A percentile compares a stretch with the other conserved stretches of the same genome.
Evolutionary conservation across 306 rosid genomes (phyloP).

Genomic region (Ceratonia siliqua): DNA sequence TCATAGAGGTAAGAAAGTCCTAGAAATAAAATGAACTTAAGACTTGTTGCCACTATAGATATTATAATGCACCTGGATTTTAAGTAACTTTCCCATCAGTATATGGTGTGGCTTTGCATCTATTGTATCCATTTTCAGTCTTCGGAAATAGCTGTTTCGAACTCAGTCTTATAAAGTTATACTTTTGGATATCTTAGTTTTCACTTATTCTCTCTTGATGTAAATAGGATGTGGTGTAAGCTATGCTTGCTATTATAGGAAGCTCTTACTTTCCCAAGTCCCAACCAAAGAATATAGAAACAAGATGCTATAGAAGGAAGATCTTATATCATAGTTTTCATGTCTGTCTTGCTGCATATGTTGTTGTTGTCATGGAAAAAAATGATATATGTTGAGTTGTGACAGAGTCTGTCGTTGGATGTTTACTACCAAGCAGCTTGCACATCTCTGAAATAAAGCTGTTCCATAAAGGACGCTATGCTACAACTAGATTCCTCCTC

Average conservation of each 20-base stretch:
- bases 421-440: neutral
- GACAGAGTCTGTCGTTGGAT: neutral
- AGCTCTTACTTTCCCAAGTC: neutral
- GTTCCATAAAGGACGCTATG: neutral
- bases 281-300: neutral
- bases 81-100: neutral
- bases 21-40: neutral
- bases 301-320: slow-evolving; percentile 1
- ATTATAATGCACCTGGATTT: neutral
- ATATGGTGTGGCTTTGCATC: neutral
- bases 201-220: neutral
- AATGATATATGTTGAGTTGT: too few relatives aligned
- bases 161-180: neutral
- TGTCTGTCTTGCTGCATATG: too few relatives aligned
- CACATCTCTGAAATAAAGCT: neutral
- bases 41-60: neutral
- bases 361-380: too few relatives aligned
- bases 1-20: neutral
- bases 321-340: neutral
- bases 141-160: neutral
- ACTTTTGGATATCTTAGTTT: neutral
- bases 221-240: neutral
- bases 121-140: neutral
- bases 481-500: neutral
- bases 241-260: slow-evolving; percentile 1